Percentiles rank a stretch among this genome's conserved stretches.
These are phyloP conservation scores for Backusella circina DNA, from an alignment of 192 early-diverging fungal genomes.

Conservation along the genomic window DNA sequence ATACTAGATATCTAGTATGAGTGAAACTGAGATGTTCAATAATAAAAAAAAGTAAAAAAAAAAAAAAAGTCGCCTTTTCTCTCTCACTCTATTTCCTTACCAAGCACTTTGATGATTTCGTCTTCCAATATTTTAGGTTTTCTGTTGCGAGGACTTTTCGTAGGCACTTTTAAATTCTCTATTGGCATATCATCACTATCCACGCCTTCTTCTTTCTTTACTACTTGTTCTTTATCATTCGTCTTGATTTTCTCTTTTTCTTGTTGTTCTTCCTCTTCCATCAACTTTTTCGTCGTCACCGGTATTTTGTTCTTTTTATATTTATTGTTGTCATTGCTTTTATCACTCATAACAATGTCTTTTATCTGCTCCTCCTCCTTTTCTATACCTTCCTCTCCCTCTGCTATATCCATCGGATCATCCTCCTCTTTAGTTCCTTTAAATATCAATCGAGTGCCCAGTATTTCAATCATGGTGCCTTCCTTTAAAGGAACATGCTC, in stretches of 20 bases:
- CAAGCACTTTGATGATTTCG: constrained; percentile 6
- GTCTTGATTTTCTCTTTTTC: not conserved
- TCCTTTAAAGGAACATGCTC: constrained; percentile 16
- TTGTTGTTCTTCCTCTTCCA: not conserved
- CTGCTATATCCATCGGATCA: not conserved
- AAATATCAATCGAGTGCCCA: constrained; percentile 18
- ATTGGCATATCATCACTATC: not conserved
- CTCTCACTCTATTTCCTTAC: not conserved
- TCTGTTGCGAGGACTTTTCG: not conserved
- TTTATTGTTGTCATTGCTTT: not conserved
- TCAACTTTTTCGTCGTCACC: not conserved
- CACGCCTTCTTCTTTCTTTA: not conserved
- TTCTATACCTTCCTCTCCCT: not conserved
- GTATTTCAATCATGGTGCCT: constrained; percentile 18
- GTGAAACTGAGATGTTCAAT: constrained; percentile 5
- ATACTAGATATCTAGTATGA: constrained; percentile 20
- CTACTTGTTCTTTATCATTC: not conserved
- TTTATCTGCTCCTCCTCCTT: not conserved
- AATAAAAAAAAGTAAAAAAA: not conserved
- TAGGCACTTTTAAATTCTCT: not conserved
- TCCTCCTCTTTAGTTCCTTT: not conserved
- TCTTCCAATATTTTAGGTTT: not conserved
- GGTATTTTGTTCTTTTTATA: not conserved
- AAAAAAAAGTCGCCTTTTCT: not conserved
- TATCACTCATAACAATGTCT: not conserved